Evolutionary conservation across 2,329 filamentous ascomycete species (phyloP), one percentile per base, ranked within the genome.

Genomic region (Exophiala sp.): DNA sequence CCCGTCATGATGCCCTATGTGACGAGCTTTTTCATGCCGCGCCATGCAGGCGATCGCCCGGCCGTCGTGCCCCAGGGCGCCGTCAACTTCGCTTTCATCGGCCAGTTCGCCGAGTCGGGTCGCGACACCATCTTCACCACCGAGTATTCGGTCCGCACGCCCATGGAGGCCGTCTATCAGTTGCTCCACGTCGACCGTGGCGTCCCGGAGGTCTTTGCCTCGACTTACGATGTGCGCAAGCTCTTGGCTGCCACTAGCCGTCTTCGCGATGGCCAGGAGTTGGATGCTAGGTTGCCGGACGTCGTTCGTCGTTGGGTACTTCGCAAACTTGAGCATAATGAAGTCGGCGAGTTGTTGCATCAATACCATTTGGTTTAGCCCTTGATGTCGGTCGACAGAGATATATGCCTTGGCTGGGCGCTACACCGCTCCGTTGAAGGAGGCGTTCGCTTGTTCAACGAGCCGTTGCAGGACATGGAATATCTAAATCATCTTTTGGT

Each of bases 1-100:
- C 71, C 70, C 2, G 65, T 64, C 44, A 62, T 70, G 53, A 66
- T 71, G 64, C 70, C 71, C 18, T 67, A 68, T 29, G 65, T 66
- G 50, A 69, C 68, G 3, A 59, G 65, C 4, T 63, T 66, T 29
- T 65, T 72, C 48, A 56, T 72, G 34, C 60, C 66, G 1, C 63
- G 69, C 10, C 57, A 62, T 6, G 23, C 47, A 1, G 64, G 62
- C 2, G 68, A 72, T 58, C 64, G 71, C 2, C 70, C 70, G 2
- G 49, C 59, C n/a, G 63, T 71, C 0, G 65, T 71, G 38, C 70
- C 69, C 0, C 46, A 62, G 14, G 64, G 63, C 3, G 63, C 62
- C 19, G 62, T 54, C 18, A 73, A 72, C 57, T 56, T 71, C 40
- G 70, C 65, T 1, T 60, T 71, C 16, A 58, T 72, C 27, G 69